phyloP scores from a whole-genome alignment of 208 protist genomes.

The Lotmaria passim region DNA sequence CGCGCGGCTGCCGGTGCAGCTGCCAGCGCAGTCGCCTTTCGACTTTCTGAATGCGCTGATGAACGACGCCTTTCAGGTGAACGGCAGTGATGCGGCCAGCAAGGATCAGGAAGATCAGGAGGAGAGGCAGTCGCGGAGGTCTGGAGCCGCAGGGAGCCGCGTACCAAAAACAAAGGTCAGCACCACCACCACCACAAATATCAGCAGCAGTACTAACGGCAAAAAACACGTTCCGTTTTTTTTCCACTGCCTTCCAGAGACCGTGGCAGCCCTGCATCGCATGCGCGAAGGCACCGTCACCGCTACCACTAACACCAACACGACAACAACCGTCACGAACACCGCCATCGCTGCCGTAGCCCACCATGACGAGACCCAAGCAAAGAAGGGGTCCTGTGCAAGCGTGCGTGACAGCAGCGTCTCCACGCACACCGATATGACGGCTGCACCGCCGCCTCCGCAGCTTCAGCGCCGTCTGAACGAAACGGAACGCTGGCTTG shows the following conservation, averaged over 20 bases:
- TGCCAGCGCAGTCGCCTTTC: constrained; percentile 11
- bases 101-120: background rate
- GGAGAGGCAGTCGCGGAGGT: too few species aligned
- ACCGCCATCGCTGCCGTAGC: too few species aligned
- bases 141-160: too few species aligned
- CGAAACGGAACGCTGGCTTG: constrained; percentile 23
- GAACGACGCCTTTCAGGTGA: constrained; percentile 26
- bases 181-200: background rate
- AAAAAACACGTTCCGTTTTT: constrained; percentile 6
- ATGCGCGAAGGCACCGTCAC: constrained; percentile 14
- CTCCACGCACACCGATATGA: too few species aligned
- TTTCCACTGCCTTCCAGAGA: constrained; percentile 37
- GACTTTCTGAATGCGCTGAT: constrained; percentile 27
- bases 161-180: background rate
- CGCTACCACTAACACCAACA: background rate
- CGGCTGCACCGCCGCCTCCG: too few species aligned
- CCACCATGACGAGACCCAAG: too few species aligned
- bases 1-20: constrained; percentile 30
- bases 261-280: constrained; percentile 30
- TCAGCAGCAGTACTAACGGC: background rate
- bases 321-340: background rate
- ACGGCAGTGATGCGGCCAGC: background rate
- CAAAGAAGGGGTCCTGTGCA: too few species aligned
- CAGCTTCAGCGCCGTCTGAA: background rate
- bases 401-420: too few species aligned